These are phyloP conservation scores for Schwanniomyces occidentalis DNA, from an alignment of 805 yeast species.

Conservation along the genomic window DNA sequence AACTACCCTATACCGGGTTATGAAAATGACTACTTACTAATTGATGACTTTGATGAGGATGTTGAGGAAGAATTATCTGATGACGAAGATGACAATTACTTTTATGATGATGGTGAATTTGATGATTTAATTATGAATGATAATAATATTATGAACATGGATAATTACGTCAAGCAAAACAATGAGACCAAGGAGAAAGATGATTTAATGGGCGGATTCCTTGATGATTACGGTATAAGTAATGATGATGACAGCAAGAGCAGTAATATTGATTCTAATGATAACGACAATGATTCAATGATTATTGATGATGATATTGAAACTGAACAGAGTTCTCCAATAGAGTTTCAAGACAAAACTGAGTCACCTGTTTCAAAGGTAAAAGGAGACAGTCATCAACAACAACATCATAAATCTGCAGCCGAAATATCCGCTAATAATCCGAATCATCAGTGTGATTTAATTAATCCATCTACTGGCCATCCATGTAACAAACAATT, in stretches of 20 bases:
- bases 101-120: constrained; percentile 37
- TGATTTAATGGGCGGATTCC: constrained; percentile 14
- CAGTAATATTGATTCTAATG: constrained; percentile 3
- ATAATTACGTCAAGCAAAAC: constrained; percentile 4
- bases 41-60: constrained; percentile 39
- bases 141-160: constrained; percentile 7
- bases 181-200: constrained; percentile 8
- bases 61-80: constrained; percentile 45
- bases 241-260: constrained; percentile 5
- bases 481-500: constrained; percentile 73
- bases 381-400: not conserved
- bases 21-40: constrained; percentile 34
- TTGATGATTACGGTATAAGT: constrained; percentile 13
- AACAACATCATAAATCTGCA: constrained; percentile 20
- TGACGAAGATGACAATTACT: constrained; percentile 40
- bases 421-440: constrained; percentile 34
- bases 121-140: constrained; percentile 25
- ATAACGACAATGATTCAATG: constrained; percentile 13
- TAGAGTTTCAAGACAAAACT: constrained; percentile 1
- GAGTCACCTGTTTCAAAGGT: constrained; percentile 2
- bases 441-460: constrained; percentile 56
- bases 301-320: constrained; percentile 14
- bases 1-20: constrained; percentile 28
- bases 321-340: constrained; percentile 2
- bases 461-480: constrained; percentile 62